Percentiles rank a stretch among this genome's conserved stretches.
These are phyloP conservation scores for Colletotrichum limetticola DNA, from an alignment of 2,329 filamentous ascomycete genomes.

Conservation along the genomic window DNA sequence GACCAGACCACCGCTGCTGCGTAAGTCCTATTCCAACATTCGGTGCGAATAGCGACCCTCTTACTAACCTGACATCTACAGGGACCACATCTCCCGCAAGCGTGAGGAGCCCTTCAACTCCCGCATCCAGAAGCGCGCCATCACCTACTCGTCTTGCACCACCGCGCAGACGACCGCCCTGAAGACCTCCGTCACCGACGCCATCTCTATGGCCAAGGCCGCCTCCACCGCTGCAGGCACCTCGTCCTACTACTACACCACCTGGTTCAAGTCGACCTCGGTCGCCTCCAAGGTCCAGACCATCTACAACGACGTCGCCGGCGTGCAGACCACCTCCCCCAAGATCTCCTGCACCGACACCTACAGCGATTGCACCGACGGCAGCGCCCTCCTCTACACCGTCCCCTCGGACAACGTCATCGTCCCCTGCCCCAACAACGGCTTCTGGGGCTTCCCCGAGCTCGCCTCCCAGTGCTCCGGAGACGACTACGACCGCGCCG, in stretches of 20 bases:
- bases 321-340: constrained; percentile 27
- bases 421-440: constrained; percentile 34
- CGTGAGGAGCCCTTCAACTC: constrained; percentile 9
- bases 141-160: constrained; percentile 32
- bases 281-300: constrained; percentile 19
- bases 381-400: constrained; percentile 31
- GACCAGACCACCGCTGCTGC: constrained; percentile 16
- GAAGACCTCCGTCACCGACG: constrained; percentile 22
- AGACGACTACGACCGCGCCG: constrained; percentile 30
- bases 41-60: too few relatives aligned
- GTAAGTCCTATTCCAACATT: neutral
- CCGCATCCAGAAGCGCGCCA: constrained; percentile 29
- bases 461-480: constrained; percentile 18
- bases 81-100: constrained; percentile 24
- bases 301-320: constrained; percentile 30
- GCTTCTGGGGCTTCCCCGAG: constrained; percentile 33
- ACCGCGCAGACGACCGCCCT: constrained; percentile 10
- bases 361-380: constrained; percentile 27
- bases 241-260: constrained; percentile 23
- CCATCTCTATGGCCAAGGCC: constrained; percentile 31
- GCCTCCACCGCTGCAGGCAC: constrained; percentile 24
- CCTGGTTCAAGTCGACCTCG: constrained; percentile 32
- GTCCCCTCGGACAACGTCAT: constrained; percentile 31
- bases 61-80: neutral
- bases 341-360: constrained; percentile 32